Evolutionary conservation across 192 early-diverging fungal species (phyloP).

Genomic region (Rhizoclosmatium globosum): DNA sequence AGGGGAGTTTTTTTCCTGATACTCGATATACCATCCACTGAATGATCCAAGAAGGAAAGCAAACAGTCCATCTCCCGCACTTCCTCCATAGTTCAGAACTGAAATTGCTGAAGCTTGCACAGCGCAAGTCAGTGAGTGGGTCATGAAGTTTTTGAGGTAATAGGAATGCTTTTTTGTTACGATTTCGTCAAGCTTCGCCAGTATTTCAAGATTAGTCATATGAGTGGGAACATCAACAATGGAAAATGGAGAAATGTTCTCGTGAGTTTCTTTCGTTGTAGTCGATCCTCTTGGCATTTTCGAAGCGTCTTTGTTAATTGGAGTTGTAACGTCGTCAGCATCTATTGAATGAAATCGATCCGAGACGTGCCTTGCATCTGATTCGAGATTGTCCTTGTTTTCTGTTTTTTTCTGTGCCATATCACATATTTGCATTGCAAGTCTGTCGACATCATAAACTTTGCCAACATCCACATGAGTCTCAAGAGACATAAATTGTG

Average conservation of each 20-base stretch:
- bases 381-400: background rate
- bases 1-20: background rate
- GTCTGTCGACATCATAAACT: constrained; percentile 23
- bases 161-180: background rate
- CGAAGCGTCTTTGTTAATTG: background rate
- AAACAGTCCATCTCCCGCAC: constrained; percentile 9
- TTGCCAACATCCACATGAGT: constrained; percentile 12
- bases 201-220: background rate
- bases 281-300: background rate
- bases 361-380: too few relatives aligned
- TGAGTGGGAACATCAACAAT: background rate
- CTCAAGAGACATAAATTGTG: constrained; percentile 10
- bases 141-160: too few relatives aligned
- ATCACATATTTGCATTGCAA: constrained; percentile 18
- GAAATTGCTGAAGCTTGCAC: constrained; percentile 15
- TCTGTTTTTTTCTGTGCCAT: background rate
- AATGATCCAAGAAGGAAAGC: constrained; percentile 15
- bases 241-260: background rate
- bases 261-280: too few relatives aligned
- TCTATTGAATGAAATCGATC: background rate
- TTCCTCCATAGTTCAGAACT: constrained; percentile 19
- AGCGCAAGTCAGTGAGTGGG: background rate
- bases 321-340: background rate
- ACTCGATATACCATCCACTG: background rate
- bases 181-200: constrained; percentile 11